A percentile compares a stretch with the other conserved stretches of the same genome.
phyloP scores from a whole-genome alignment of 768 basidiomycete species.

The Candolleomyces eurysporus region DNA sequence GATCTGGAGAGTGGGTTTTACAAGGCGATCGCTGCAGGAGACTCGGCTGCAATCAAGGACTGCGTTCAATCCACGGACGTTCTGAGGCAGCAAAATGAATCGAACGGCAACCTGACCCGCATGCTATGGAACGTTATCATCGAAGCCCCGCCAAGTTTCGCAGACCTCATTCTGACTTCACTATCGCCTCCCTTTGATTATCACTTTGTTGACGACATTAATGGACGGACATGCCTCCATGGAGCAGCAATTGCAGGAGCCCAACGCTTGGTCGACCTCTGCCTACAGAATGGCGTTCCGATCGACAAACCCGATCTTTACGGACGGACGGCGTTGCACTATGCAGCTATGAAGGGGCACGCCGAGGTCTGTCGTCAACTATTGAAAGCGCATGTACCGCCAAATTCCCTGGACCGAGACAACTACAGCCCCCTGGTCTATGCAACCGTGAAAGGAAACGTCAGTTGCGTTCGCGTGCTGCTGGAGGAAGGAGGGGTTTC shows the following conservation, averaged over 20 bases:
- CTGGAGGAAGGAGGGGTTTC: constrained; percentile 68
- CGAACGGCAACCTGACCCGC: constrained; percentile 74
- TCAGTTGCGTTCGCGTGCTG: constrained; percentile 81
- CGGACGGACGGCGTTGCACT: constrained; percentile 91
- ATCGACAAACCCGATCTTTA: constrained; percentile 82
- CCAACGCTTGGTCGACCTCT: constrained; percentile 73
- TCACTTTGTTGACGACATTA: constrained; percentile 93
- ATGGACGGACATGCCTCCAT: constrained; percentile 90
- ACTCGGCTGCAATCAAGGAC: constrained; percentile 60
- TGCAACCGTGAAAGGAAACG: constrained; percentile 82
- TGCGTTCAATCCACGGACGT: constrained; percentile 70
- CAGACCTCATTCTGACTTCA: constrained; percentile 70
- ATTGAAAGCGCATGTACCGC: constrained; percentile 62
- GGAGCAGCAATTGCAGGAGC: constrained; percentile 88
- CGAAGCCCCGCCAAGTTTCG: constrained; percentile 71
- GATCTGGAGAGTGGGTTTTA: constrained; percentile 88
- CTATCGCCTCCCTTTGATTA: constrained; percentile 79
- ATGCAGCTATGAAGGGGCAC: constrained; percentile 93
- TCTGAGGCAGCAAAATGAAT: constrained; percentile 57
- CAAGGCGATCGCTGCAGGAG: constrained; percentile 66
- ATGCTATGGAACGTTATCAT: constrained; percentile 93
- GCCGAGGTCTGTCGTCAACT: constrained; percentile 71
- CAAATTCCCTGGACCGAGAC: constrained; percentile 81
- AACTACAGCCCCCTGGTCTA: constrained; percentile 94
- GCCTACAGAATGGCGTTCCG: constrained; percentile 70